Conservation (phyloP, 495 filamentous ascomycete genomes). For the Lasiosphaeria ovina region DNA sequence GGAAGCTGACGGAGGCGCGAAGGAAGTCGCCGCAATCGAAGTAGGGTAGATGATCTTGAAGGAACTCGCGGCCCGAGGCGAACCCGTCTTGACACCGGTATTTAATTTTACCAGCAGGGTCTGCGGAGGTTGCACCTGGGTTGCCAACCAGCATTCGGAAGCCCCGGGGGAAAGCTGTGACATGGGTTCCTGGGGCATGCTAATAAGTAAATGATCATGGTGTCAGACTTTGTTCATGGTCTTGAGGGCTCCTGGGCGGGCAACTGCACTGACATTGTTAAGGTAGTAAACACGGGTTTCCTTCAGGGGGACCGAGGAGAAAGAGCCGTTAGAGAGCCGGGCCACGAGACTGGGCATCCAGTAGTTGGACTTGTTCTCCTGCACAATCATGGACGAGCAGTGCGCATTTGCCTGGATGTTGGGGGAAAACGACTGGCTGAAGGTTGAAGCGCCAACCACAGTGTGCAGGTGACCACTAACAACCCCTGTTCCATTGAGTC, state of each 20-base stretch:
- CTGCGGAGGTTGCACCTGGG: neutral
- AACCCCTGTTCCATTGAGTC: neutral
- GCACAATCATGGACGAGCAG: conserved; percentile 8
- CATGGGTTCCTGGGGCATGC: conserved; percentile 9
- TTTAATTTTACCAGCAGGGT: conserved; percentile 1
- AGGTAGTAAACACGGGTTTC: conserved; percentile 10
- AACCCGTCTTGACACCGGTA: conserved; percentile 9
- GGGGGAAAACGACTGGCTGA: neutral
- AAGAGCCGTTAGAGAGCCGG: neutral
- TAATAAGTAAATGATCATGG: neutral
- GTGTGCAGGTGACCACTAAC: conserved; percentile 9
- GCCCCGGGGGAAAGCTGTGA: conserved; percentile 6
- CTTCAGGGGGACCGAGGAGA: conserved; percentile 3
- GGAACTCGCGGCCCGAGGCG: conserved; percentile 7
- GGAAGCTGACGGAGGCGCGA: conserved; percentile 5
- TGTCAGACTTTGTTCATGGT: neutral
- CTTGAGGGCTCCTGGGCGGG: neutral
- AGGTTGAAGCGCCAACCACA: conserved; percentile 8
- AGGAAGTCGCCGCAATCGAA: conserved; percentile 9
- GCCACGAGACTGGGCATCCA: conserved; percentile 11
- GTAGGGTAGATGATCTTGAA: conserved; percentile 3
- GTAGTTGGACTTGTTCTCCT: conserved; percentile 12
- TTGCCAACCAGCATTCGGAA: conserved; percentile 12
- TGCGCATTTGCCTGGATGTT: conserved; percentile 2
- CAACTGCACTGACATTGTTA: conserved; percentile 1